Conservation (phyloP, 805 yeast genomes). For the Ogataea pilisensis region DNA sequence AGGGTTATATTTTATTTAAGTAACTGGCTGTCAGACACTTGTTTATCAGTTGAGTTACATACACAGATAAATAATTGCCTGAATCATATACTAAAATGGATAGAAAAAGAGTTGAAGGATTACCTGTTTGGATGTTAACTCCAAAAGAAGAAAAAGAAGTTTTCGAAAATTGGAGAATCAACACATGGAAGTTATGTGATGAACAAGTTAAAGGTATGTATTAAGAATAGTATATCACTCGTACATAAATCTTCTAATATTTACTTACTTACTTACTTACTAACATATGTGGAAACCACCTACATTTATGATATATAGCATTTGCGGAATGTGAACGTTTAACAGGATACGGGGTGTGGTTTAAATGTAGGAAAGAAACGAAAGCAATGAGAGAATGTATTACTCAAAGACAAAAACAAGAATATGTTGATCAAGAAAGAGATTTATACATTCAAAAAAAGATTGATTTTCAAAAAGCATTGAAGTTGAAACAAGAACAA, state of each 20-base stretch:
- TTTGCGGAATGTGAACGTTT: conserved; percentile 64
- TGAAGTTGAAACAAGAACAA: conserved; percentile 8
- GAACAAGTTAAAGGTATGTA: conserved; percentile 54
- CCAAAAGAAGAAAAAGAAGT: conserved; percentile 75
- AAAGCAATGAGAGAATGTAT: conserved; percentile 63
- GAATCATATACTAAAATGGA: too few relatives aligned
- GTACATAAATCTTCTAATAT: too few relatives aligned
- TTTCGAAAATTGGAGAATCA: conserved; percentile 63
- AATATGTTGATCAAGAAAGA: conserved; percentile 65
- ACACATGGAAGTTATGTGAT: conserved; percentile 64
- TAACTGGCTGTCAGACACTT: too few relatives aligned
- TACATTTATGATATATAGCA: too few relatives aligned
- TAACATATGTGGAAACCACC: neutral
- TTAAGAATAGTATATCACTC: too few relatives aligned
- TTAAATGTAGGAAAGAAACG: conserved; percentile 57
- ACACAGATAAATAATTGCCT: too few relatives aligned
- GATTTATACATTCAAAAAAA: conserved; percentile 62
- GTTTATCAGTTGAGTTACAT: too few relatives aligned
- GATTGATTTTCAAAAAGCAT: conserved; percentile 34
- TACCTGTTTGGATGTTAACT: conserved; percentile 73
- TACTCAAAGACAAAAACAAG: conserved; percentile 51
- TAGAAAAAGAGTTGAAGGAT: conserved; percentile 30
- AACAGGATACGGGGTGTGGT: conserved; percentile 62
- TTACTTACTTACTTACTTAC: too few relatives aligned
- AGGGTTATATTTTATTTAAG: too few relatives aligned